These are phyloP conservation scores for Sugiyamaella castrensis DNA, from an alignment of 1,139 yeast species.

Conservation along the genomic window DNA sequence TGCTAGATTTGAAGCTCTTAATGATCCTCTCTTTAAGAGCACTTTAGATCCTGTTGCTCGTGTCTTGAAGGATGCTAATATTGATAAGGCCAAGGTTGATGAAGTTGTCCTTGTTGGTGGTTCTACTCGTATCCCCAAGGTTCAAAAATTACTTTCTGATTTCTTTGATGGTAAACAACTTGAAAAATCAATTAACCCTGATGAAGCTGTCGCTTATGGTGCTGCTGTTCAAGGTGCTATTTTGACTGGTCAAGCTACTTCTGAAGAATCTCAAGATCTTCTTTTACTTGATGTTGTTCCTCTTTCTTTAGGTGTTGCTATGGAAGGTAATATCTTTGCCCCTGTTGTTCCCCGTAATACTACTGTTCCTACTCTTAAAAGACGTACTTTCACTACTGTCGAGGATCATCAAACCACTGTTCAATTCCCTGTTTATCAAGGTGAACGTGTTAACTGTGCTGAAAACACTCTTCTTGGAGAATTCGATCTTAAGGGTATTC, in stretches of 20 bases:
- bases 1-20: constrained; percentile 88
- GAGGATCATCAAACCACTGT: constrained; percentile 99
- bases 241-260: constrained; percentile 96
- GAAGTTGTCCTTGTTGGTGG: constrained; percentile 91
- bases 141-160: constrained; percentile 81
- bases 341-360: constrained; percentile 99
- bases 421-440: constrained; percentile 99
- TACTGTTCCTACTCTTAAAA: constrained; percentile 98
- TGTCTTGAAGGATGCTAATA: constrained; percentile 77
- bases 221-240: constrained; percentile 99
- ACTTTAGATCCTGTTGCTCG: constrained; percentile 83
- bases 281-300: constrained; percentile 98
- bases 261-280: constrained; percentile 96
- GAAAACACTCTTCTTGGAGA: constrained; percentile 99
- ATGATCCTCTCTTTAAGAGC: constrained; percentile 80
- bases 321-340: constrained; percentile 99
- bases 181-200: constrained; percentile 85
- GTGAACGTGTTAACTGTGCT: constrained; percentile 99
- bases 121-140: constrained; percentile 92
- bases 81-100: constrained; percentile 74
- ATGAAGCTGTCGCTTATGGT: constrained; percentile 98
- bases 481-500: constrained; percentile 98
- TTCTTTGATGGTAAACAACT: constrained; percentile 89
- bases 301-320: constrained; percentile 98
- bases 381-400: constrained; percentile 99